Evolutionary conservation across 805 yeast genomes (phyloP).

Genomic region (Candida oleophila): DNA sequence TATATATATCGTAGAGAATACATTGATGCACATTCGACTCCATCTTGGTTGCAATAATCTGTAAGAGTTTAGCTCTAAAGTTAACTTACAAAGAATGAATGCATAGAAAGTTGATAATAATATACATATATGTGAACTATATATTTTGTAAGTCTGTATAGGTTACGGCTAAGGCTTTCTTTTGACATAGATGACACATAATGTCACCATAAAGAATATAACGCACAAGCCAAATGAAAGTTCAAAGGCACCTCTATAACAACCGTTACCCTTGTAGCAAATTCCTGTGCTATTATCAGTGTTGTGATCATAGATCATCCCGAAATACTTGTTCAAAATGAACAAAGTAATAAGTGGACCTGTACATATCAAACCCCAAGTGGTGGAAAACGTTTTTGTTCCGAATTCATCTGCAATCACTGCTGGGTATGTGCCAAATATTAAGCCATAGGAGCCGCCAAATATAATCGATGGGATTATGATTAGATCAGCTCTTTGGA

Average conservation of each 20-base stretch:
- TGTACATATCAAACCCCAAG: slow-evolving; percentile 74
- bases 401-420: slow-evolving; percentile 74
- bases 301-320: slow-evolving; percentile 50
- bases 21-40: too few relatives aligned
- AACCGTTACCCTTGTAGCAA: slow-evolving; percentile 35
- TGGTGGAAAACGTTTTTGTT: slow-evolving; percentile 62
- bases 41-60: too few relatives aligned
- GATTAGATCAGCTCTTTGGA: slow-evolving; percentile 32
- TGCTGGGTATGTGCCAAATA: slow-evolving; percentile 76
- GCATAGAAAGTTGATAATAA: too few relatives aligned
- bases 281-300: slow-evolving; percentile 38
- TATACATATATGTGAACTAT: too few relatives aligned
- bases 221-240: slow-evolving; percentile 28
- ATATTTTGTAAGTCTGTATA: too few relatives aligned
- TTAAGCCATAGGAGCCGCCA: slow-evolving; percentile 68
- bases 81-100: too few relatives aligned
- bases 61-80: too few relatives aligned
- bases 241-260: slow-evolving; percentile 38
- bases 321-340: slow-evolving; percentile 54
- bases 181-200: slow-evolving; percentile 25
- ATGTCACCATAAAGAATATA: slow-evolving; percentile 21
- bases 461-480: slow-evolving; percentile 51
- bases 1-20: too few relatives aligned
- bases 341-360: slow-evolving; percentile 63
- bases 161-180: slow-evolving; percentile 10